Conservation (phyloP, 371 early-diverging fungal genomes). For the Apophysomyces variabilis region DNA sequence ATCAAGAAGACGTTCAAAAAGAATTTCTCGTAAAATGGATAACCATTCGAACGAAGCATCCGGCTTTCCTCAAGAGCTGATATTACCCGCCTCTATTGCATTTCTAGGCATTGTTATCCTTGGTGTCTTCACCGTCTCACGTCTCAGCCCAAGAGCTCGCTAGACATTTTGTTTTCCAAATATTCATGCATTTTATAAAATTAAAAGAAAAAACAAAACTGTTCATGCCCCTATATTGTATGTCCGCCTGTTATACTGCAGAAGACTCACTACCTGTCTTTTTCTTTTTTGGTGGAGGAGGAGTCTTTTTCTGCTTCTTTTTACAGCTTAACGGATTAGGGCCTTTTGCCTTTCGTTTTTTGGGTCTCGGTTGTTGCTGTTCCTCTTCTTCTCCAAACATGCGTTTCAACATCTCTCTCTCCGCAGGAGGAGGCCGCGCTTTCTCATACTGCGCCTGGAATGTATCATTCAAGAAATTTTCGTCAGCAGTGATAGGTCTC, state of each 20-base stretch:
- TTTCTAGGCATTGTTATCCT: constrained; percentile 59
- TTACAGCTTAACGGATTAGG: constrained; percentile 89
- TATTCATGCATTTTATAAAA: constrained; percentile 5
- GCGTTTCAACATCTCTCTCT: constrained; percentile 54
- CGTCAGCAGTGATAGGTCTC: background rate
- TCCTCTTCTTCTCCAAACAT: constrained; percentile 9
- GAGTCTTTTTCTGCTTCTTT: constrained; percentile 67
- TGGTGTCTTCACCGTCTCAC: constrained; percentile 57
- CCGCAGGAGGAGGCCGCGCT: constrained; percentile 57
- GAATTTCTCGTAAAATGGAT: background rate
- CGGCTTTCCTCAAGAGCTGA: constrained; percentile 53
- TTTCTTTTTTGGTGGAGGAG: constrained; percentile 32
- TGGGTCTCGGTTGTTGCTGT: constrained; percentile 20
- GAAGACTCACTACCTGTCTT: constrained; percentile 18
- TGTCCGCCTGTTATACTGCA: constrained; percentile 3
- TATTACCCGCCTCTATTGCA: constrained; percentile 63
- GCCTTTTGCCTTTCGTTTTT: constrained; percentile 59
- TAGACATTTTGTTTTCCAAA: constrained; percentile 11
- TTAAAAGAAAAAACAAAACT: background rate
- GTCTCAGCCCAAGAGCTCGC: constrained; percentile 19
- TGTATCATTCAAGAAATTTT: background rate
- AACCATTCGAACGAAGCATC: constrained; percentile 3
- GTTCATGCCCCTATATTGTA: background rate
- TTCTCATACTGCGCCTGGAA: constrained; percentile 43
- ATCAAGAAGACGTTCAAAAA: background rate